Conservation (phyloP, 805 yeast species). For the Sugiyamaella lignohabitans region DNA sequence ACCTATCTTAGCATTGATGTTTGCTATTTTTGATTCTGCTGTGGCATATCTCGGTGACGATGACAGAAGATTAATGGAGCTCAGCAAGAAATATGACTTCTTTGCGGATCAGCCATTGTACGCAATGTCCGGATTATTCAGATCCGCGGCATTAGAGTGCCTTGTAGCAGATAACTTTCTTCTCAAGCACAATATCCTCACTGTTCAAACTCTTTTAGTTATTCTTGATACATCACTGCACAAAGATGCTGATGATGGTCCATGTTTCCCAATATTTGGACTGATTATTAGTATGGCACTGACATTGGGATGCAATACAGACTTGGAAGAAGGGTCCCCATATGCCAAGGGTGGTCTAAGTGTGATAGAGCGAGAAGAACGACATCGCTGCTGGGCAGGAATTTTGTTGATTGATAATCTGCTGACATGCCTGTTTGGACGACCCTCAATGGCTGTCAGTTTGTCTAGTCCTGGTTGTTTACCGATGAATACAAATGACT, state of each 20-base stretch:
- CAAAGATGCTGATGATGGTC: slow-evolving; percentile 10
- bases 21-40: slow-evolving; percentile 3
- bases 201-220: slow-evolving; percentile 11
- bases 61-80: background rate
- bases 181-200: slow-evolving; percentile 3
- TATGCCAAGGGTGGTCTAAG: slow-evolving; percentile 6
- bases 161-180: slow-evolving; percentile 11
- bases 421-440: slow-evolving; percentile 14
- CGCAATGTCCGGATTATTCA: background rate
- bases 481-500: slow-evolving; percentile 11
- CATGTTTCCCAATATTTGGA: slow-evolving; percentile 10
- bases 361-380: slow-evolving; percentile 6
- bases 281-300: slow-evolving; percentile 8
- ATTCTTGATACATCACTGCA: slow-evolving; percentile 5
- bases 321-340: too few relatives aligned
- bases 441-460: slow-evolving; percentile 7
- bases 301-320: slow-evolving; percentile 10
- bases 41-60: slow-evolving; percentile 4
- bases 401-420: slow-evolving; percentile 12
- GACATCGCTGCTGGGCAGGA: slow-evolving; percentile 12
- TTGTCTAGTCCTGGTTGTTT: background rate
- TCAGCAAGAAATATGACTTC: slow-evolving; percentile 2
- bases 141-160: slow-evolving; percentile 6
- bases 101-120: background rate
- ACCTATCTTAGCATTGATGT: slow-evolving; percentile 4